Conservation (phyloP, 352 stramenopile genomes). For the Globisporangium acanthophoron region DNA sequence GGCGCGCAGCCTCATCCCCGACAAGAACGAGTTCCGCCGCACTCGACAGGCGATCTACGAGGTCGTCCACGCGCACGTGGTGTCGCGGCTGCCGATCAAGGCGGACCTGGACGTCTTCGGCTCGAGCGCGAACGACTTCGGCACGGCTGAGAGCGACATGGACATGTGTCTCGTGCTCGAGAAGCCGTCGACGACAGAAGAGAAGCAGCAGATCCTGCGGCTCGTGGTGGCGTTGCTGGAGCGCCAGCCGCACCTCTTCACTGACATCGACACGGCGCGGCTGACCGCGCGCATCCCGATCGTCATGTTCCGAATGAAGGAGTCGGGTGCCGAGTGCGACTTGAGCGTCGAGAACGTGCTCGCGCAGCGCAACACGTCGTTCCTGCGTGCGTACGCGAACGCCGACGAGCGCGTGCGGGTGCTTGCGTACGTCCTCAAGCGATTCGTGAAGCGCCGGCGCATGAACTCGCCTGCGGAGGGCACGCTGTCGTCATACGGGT, state of each 20-base stretch:
- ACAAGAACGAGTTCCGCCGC: constrained; percentile 48
- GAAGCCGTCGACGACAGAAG: constrained; percentile 25
- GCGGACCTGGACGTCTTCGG: constrained; percentile 90
- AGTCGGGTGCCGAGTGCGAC: constrained; percentile 67
- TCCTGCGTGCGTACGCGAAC: constrained; percentile 92
- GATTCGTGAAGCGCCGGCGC: constrained; percentile 71
- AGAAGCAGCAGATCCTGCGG: constrained; percentile 67
- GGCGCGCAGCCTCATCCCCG: constrained; percentile 51
- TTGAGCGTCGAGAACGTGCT: constrained; percentile 95
- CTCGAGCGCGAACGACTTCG: constrained; percentile 97
- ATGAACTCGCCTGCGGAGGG: constrained; percentile 84
- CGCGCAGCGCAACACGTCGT: constrained; percentile 94
- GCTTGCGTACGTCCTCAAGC: constrained; percentile 79
- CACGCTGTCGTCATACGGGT: constrained; percentile 82
- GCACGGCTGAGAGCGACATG: constrained; percentile 88
- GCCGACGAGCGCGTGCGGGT: constrained; percentile 68
- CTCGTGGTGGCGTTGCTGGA: constrained; percentile 54
- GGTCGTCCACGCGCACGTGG: constrained; percentile 48
- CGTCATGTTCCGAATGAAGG: constrained; percentile 93
- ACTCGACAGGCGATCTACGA: constrained; percentile 69
- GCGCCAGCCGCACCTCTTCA: constrained; percentile 56
- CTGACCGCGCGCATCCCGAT: constrained; percentile 97
- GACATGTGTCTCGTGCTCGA: constrained; percentile 90
- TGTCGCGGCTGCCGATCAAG: constrained; percentile 44
- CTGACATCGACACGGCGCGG: constrained; percentile 64